A percentile compares a stretch with the other conserved stretches of the same genome.
Conservation (phyloP, 768 basidiomycete species). For the Collybia mongolica region DNA sequence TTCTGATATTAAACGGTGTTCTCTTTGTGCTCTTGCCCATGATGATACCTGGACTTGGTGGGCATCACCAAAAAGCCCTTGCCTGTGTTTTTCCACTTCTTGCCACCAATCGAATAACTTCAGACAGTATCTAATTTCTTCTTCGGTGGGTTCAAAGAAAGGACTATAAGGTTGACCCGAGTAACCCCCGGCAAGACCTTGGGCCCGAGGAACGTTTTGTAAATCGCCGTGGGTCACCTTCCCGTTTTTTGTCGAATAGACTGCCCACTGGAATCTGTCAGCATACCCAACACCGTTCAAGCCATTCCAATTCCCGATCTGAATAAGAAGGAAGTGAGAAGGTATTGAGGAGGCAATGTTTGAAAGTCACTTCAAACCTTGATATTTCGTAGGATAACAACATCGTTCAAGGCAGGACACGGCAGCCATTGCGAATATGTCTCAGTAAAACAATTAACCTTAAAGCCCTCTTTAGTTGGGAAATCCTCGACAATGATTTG, state of each 20-base stretch:
- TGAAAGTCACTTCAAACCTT: constrained; percentile 34
- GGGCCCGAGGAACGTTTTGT: constrained; percentile 34
- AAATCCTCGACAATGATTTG: constrained; percentile 28
- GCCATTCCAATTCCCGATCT: constrained; percentile 31
- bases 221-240: constrained; percentile 35
- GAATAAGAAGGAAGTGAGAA: neutral
- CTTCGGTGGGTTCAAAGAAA: constrained; percentile 38
- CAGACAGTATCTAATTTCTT: constrained; percentile 42
- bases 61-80: constrained; percentile 6
- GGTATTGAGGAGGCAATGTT: neutral
- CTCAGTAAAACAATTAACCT: constrained; percentile 52
- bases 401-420: constrained; percentile 40
- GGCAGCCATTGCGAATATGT: constrained; percentile 51
- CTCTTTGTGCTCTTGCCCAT: constrained; percentile 15
- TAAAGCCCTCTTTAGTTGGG: constrained; percentile 21
- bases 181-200: constrained; percentile 30
- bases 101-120: constrained; percentile 52
- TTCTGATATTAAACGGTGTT: constrained; percentile 52
- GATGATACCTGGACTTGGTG: constrained; percentile 19
- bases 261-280: constrained; percentile 52
- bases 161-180: constrained; percentile 39
- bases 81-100: constrained; percentile 23
- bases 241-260: constrained; percentile 41
- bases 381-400: constrained; percentile 49
- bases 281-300: constrained; percentile 42